Base-by-base conservation (phyloP, 768 basidiomycete species). In the Pholiota microspora region DNA sequence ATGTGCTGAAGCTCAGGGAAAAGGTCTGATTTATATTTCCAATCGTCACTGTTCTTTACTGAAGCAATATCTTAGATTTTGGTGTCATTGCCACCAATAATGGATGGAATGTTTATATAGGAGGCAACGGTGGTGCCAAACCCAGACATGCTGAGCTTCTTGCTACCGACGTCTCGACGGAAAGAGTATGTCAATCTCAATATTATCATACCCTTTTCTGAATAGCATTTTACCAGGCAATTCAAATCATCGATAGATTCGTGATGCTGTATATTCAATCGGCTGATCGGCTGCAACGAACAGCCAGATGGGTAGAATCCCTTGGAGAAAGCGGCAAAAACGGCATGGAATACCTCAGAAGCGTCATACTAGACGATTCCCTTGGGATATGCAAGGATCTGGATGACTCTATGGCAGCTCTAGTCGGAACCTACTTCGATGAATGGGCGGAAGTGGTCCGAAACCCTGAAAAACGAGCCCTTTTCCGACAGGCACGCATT, bases 41-140 rank as follows among this genome's bases (percentile, higher is more conserved):
- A 24, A 8, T 24, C 8, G 28, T 24, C 25, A 16, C 27, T 38
- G 38, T 1, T 35, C 12, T 16, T 23, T 18, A 27, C n/a, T 31
- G 24, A 10, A 23, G 29, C 31, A 29, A 29, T 15, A 24, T 2
- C 49, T 32, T 45, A 63, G 87, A 89, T 66, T 91, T 89, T 60
- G 88, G 88, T 10, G 68, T 89, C 34, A 89, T 89, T 53, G 88
- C 87, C 1, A 88, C 86, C 0, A 84, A 83, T 68, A 88, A 89
- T 67, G 88, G 88, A n/a, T 89, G 87, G 86, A 88, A 89, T 60
- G 81, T 87, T 49, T 88, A 81, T 62, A 67, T 89, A 18, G 84
- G 82, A 40, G 87, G 86, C 2, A 89, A 90, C 63, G 87, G 87
- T n/a, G 87, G 85, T 36, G 73, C 74, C 4, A 80, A 72, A 54